A percentile compares a stretch with the other conserved stretches of the same genome.
Conservation (phyloP, 139 green algal species). For the Ettlia oleoabundans region DNA sequence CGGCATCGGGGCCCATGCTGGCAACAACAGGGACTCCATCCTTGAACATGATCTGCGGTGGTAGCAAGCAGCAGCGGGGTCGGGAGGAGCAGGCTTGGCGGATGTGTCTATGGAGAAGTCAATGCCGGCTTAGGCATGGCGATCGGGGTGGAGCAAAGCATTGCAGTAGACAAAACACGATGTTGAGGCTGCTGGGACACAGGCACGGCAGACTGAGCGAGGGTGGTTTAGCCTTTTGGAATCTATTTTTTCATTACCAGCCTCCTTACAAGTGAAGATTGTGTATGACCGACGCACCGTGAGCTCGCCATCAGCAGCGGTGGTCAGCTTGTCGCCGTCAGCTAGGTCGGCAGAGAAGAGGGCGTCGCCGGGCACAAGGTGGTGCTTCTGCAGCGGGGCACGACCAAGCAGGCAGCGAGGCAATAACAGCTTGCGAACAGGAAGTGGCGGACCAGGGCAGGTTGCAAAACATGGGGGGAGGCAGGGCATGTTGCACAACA, state of each 20-base stretch:
- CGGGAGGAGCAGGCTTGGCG: not conserved
- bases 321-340: slow-evolving; percentile 3
- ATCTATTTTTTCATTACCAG: too few relatives aligned
- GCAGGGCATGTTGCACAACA: too few relatives aligned
- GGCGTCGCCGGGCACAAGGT: not conserved
- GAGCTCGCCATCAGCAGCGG: not conserved
- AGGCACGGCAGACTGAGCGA: too few relatives aligned
- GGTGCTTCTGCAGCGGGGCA: not conserved
- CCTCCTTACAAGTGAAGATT: too few relatives aligned
- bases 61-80: too few relatives aligned
- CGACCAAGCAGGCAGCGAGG: too few relatives aligned
- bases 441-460: not conserved
- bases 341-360: not conserved
- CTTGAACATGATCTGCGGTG: not conserved
- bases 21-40: not conserved
- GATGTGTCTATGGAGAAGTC: not conserved
- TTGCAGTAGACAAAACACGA: too few relatives aligned
- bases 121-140: too few relatives aligned
- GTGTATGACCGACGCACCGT: not conserved
- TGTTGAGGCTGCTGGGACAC: too few relatives aligned
- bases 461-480: not conserved
- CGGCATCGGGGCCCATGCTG: not conserved
- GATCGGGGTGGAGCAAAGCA: too few relatives aligned
- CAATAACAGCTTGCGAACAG: too few relatives aligned
- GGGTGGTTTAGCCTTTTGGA: too few relatives aligned